Base-by-base conservation (phyloP, 1,284 basidiomycete genomes). In the Sanghuangporus baumii region DNA sequence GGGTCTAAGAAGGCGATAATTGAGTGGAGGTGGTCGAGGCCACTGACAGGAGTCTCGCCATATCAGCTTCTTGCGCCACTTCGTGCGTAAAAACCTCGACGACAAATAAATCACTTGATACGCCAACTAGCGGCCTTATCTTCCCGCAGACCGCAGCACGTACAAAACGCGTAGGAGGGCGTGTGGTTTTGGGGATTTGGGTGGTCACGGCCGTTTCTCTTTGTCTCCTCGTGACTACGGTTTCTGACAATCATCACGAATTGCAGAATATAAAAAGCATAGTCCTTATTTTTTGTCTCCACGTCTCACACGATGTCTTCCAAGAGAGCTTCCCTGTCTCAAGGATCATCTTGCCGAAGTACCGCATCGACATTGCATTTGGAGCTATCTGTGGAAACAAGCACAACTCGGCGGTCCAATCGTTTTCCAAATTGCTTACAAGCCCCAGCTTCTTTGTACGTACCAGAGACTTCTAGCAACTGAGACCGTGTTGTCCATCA, bases 31-130 rank as follows among this genome's bases (percentile, higher is more conserved):
- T 14, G 52, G 31, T 31, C 52, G 52, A 54, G 52, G 16, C 52
- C 36, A 34, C 12, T 18, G n/a, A n/a, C 31, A 7, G 6, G 26
- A 54, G 16, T 54, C 50, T n/a, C 31, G 20, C 52, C 52, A 37
- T 36, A 54, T 54, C 52, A 54, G 16, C 52, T 54, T 54, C 52
- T 38, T 34, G 52, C 52, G 8, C 52, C 52, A 54, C 52, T 36
- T 37, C 52, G 31, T 54, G 52, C 52, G 52, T 54, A 54, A 54
- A 54, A 51, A 26, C 20, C 50, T 51, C 47, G 16, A 26, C n/a
- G 4, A 43, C n/a, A 18, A 26, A 9, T 23, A 51, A 26, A 14
- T 51, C 50, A 51, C 23, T 51, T 51, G 43, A 46, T 46, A n/a
- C 40, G 14, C 43, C 16, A n/a, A 46, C 16, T 46, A 46, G 16